These are phyloP conservation scores for Takashimella tepidaria DNA, from an alignment of 1,284 basidiomycete species.

Conservation along the genomic window DNA sequence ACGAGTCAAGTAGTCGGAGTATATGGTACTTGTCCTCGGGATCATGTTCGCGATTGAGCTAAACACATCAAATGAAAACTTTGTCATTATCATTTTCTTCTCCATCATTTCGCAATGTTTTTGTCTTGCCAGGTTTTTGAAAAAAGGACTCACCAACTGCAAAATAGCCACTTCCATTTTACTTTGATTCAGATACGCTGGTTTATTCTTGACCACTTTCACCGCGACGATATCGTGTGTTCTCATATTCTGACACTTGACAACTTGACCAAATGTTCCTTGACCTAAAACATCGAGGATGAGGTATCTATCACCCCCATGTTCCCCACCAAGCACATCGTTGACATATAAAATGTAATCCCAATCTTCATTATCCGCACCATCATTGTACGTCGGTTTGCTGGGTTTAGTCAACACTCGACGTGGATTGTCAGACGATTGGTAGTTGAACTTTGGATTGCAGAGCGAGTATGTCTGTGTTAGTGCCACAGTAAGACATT, in stretches of 20 bases:
- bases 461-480: slow-evolving; percentile 85
- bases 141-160: slow-evolving; percentile 64
- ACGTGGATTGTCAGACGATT: slow-evolving; percentile 83
- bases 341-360: slow-evolving; percentile 98
- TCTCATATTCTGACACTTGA: slow-evolving; percentile 99
- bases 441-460: slow-evolving; percentile 88
- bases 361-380: slow-evolving; percentile 93
- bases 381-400: slow-evolving; percentile 88
- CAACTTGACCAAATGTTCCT: slow-evolving; percentile 98
- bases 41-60: slow-evolving; percentile 90
- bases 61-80: slow-evolving; percentile 12
- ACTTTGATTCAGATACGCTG: slow-evolving; percentile 97
- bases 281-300: slow-evolving; percentile 97
- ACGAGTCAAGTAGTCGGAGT: slow-evolving; percentile 87
- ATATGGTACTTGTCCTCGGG: slow-evolving; percentile 96
- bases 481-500: slow-evolving; percentile 78
- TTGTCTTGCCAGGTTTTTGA: too few relatives aligned
- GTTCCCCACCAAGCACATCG: slow-evolving; percentile 85
- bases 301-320: slow-evolving; percentile 82
- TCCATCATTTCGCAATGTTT: too few relatives aligned
- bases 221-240: slow-evolving; percentile 98
- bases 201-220: slow-evolving; percentile 99
- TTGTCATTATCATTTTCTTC: too few relatives aligned
- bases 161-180: slow-evolving; percentile 99
- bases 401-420: slow-evolving; percentile 93